Conservation (phyloP, 2,329 filamentous ascomycete genomes). For the Penicillium verrucosum region DNA sequence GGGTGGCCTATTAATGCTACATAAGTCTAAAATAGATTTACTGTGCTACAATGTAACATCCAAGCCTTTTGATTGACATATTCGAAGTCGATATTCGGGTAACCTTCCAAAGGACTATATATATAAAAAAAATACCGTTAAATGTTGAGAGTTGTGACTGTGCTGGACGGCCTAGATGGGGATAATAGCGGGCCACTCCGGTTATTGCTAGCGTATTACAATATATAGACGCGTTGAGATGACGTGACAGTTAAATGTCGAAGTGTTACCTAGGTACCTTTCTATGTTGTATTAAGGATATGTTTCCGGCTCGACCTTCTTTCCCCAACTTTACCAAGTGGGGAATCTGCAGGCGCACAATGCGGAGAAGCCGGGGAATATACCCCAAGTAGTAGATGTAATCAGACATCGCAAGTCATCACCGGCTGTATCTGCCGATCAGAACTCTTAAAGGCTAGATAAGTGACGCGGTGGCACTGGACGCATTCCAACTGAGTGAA, state of each 20-base stretch:
- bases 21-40: too few species aligned
- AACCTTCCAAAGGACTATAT: too few species aligned
- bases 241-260: neutral
- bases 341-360: neutral
- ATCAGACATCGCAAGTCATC: neutral
- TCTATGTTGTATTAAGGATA: neutral
- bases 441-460: neutral
- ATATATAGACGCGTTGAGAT: neutral
- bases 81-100: neutral
- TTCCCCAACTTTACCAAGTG: neutral
- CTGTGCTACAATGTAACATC: neutral
- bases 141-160: too few species aligned
- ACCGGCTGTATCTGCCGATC: neutral
- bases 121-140: too few species aligned
- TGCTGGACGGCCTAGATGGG: neutral
- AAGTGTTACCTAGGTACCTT: neutral
- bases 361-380: conserved; percentile 1
- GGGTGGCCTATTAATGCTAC: neutral
- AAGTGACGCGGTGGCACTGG: neutral
- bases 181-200: too few species aligned
- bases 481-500: neutral
- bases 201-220: neutral
- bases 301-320: neutral
- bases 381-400: neutral
- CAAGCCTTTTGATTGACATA: neutral